phyloP scores from a whole-genome alignment of 108 stramenopile species.

The Mediolabrus comicus region DNA sequence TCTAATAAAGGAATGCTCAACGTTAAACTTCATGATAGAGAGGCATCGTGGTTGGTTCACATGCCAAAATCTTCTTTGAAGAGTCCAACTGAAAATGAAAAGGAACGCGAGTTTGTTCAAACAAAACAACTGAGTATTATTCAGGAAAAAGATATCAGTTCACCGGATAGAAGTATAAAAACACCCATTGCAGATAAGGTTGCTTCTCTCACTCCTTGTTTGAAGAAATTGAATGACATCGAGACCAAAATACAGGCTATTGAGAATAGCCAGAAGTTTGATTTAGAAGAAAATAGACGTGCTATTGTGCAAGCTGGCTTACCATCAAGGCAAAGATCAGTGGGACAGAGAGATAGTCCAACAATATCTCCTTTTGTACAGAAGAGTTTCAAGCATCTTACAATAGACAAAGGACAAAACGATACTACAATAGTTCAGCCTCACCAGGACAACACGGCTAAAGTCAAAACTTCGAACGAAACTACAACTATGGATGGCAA shows the following conservation, averaged over 20 bases:
- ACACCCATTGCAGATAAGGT: background rate
- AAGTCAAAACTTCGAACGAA: background rate
- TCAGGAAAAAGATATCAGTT: background rate
- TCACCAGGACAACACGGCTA: no score
- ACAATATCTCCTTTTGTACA: background rate
- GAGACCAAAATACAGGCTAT: conserved; percentile 16
- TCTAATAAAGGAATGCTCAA: conserved; percentile 10
- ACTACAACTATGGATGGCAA: background rate
- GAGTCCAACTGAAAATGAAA: conserved; percentile 35
- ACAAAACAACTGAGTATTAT: background rate
- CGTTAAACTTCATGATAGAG: conserved; percentile 40
- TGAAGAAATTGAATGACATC: conserved; percentile 32
- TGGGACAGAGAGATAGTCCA: background rate
- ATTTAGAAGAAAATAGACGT: conserved; percentile 15
- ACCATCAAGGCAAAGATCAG: background rate
- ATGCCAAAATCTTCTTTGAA: conserved; percentile 37
- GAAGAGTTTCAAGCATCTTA: background rate
- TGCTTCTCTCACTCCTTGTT: conserved; percentile 23
- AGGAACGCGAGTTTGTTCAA: background rate
- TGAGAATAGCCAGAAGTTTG: conserved; percentile 13
- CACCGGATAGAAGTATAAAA: conserved; percentile 10
- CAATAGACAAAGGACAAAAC: background rate
- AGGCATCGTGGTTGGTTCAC: conserved; percentile 74
- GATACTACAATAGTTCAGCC: no score
- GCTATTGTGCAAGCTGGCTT: conserved; percentile 16